phyloP scores from a whole-genome alignment of 306 rosid genomes.

The Astragalus glycyphyllos region DNA sequence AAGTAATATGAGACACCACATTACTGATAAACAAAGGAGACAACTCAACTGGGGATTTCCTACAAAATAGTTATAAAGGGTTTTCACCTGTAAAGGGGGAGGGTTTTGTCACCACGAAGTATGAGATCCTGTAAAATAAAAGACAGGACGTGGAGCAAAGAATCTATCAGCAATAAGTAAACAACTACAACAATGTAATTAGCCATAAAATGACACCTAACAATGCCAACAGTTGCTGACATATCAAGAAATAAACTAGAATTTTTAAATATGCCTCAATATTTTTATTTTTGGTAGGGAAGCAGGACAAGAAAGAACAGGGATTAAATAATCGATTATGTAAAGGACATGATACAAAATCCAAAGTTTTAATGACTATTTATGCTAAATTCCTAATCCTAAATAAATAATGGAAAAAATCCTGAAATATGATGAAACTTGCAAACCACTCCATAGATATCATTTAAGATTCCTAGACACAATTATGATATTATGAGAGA shows the following conservation, averaged over 20 bases:
- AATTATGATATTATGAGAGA: background rate
- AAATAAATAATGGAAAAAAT: slow-evolving; percentile 14
- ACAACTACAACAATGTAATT: slow-evolving; percentile 21
- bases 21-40: slow-evolving; percentile 32
- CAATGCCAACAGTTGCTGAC: background rate
- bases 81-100: slow-evolving; percentile 87
- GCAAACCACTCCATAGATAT: slow-evolving; percentile 3
- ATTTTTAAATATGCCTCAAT: slow-evolving; percentile 3
- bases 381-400: slow-evolving; percentile 1
- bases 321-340: slow-evolving; percentile 14
- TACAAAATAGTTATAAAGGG: slow-evolving; percentile 29
- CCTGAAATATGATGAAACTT: background rate
- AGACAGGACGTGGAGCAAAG: background rate
- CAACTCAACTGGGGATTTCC: slow-evolving; percentile 20
- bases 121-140: slow-evolving; percentile 73
- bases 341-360: background rate
- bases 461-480: background rate
- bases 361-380: background rate
- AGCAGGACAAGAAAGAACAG: slow-evolving; percentile 4
- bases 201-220: slow-evolving; percentile 20
- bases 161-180: slow-evolving; percentile 31
- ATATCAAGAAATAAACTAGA: slow-evolving; percentile 9
- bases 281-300: background rate
- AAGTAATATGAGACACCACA: slow-evolving; percentile 43
- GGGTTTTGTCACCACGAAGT: slow-evolving; percentile 80